Evolutionary conservation across 768 basidiomycete species (phyloP), one percentile per base, ranked within the genome.

Genomic region (Crepidotus variabilis): DNA sequence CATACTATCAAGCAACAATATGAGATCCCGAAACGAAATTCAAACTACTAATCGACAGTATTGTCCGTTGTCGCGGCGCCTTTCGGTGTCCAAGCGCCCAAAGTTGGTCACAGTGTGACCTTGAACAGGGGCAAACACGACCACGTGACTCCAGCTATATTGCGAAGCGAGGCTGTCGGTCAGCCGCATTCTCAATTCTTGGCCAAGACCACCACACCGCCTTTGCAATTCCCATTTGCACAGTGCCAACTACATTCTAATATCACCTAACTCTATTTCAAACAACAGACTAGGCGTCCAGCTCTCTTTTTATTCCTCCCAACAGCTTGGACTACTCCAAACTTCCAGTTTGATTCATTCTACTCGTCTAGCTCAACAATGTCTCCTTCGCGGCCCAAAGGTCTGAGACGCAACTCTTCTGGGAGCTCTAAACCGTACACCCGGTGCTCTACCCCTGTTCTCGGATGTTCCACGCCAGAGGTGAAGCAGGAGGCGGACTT

Each of bases 361-460:
- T 28, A 32, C 20, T n/a, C 55, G 36, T 50, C 47, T 56, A 35
- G 14, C 50, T 54, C 50, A 32, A 58, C 36, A 22, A 70, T 75
- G 73, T 69, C 73, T 59, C 73, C 73, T 56, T 61, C 69, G 54
- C 72, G 73, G 24, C 62, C 69, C 35, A 59, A 58, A 24, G 47
- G 50, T 54, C 55, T 45, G 11, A 61, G 65, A 57, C 64, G 65
- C 46, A 68, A 65, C 58, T 57, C 69, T 55, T 55, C 63, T 48
- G 54, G 57, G 35, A 56, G 58, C 59, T 67, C 68, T 50, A 75
- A 75, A 66, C 75, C 73, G 8, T 75, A 76, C 58, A 61, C 69
- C 35, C 68, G 66, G 47, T 57, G 60, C n/a, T 49, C 61, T 18
- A 62, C 62, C 23, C 61, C 64, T 33, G 61, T 63, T 18, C 28